Percentiles rank a stretch among this genome's conserved stretches.
phyloP scores from a whole-genome alignment of 1,284 basidiomycete genomes.

The Cryptococcus maquisensis region DNA sequence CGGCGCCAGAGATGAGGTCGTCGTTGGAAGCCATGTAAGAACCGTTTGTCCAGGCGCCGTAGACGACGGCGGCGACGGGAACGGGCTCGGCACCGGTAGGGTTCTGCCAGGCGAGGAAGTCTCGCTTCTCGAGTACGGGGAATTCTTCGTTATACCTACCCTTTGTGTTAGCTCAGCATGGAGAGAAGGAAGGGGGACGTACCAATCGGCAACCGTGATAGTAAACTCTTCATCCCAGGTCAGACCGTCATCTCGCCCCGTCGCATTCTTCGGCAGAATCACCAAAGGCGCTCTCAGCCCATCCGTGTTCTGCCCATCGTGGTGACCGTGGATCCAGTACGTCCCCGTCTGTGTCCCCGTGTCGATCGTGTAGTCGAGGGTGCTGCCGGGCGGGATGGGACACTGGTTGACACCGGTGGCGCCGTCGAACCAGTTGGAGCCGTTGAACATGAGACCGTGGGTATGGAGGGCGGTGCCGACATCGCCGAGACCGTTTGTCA shows the following conservation, averaged over 20 bases:
- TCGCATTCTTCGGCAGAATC: constrained; percentile 58
- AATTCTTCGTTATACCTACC: constrained; percentile 62
- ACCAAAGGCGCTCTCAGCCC: constrained; percentile 57
- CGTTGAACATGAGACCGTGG: constrained; percentile 92
- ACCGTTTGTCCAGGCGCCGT: constrained; percentile 64
- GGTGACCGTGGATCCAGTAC: constrained; percentile 74
- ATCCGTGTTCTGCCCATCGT: constrained; percentile 74
- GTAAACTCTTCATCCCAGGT: constrained; percentile 89
- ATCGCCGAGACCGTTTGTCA: constrained; percentile 62
- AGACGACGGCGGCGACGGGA: constrained; percentile 78
- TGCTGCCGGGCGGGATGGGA: constrained; percentile 71
- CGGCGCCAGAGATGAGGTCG: constrained; percentile 55
- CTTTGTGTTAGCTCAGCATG: not conserved
- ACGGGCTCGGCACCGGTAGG: constrained; percentile 83
- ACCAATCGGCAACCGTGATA: constrained; percentile 78
- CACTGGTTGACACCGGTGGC: constrained; percentile 79
- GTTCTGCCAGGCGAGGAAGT: constrained; percentile 68
- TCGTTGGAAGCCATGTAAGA: constrained; percentile 57
- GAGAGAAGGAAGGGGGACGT: constrained; percentile 38
- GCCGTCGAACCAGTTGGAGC: constrained; percentile 80
- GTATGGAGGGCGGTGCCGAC: constrained; percentile 60
- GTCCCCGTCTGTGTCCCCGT: constrained; percentile 67
- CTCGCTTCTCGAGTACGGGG: constrained; percentile 53
- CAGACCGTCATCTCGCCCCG: constrained; percentile 49
- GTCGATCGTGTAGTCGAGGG: constrained; percentile 72